phyloP scores from a whole-genome alignment of 192 early-diverging fungal species.

The Entomortierella beljakovae region DNA sequence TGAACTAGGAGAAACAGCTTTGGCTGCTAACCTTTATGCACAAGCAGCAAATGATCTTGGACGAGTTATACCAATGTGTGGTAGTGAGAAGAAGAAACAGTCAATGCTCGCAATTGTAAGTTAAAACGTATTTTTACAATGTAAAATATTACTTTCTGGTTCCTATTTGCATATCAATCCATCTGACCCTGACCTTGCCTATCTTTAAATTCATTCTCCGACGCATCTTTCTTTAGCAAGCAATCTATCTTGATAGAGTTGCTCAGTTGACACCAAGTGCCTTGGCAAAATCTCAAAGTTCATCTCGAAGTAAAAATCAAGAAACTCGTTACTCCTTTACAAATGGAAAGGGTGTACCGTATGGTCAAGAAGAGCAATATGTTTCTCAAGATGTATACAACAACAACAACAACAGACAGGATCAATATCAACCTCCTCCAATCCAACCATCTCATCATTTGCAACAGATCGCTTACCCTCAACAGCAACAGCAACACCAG shows the following conservation, averaged over 20 bases:
- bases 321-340: conserved; percentile 3
- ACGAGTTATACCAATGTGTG: conserved; percentile 47
- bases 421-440: conserved; percentile 17
- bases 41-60: conserved; percentile 49
- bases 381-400: background rate
- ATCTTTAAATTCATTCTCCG: background rate
- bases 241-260: conserved; percentile 45
- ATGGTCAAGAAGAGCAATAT: conserved; percentile 20
- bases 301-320: background rate
- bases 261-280: conserved; percentile 22
- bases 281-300: background rate
- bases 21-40: conserved; percentile 36
- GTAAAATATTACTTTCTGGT: background rate
- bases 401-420: background rate
- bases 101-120: conserved; percentile 54
- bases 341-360: background rate
- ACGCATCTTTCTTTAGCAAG: conserved; percentile 35
- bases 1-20: conserved; percentile 23
- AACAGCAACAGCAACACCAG: background rate
- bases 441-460: conserved; percentile 1
- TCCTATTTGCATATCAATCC: background rate
- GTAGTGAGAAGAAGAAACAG: conserved; percentile 51
- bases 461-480: conserved; percentile 1
- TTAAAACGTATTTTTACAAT: background rate
- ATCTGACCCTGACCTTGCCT: background rate